phyloP scores from a whole-genome alignment of 1,284 basidiomycete species.

The Exobasidium rhododendri region DNA sequence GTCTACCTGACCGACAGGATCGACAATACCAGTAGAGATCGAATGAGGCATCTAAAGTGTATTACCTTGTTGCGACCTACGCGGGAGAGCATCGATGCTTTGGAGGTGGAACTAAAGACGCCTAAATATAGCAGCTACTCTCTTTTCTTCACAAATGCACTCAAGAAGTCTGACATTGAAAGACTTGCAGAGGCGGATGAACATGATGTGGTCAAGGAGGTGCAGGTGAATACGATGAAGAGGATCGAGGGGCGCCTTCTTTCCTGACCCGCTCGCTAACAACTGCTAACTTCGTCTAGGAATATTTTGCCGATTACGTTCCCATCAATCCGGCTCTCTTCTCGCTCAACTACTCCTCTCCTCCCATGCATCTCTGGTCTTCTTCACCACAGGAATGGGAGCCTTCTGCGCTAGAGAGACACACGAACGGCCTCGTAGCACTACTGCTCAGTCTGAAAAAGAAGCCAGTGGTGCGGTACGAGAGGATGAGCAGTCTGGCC shows the following conservation, averaged over 20 bases:
- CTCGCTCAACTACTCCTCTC: conserved; percentile 64
- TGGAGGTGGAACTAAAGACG: conserved; percentile 70
- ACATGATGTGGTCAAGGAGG: conserved; percentile 91
- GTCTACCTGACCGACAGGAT: conserved; percentile 97
- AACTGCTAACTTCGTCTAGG: conserved; percentile 10
- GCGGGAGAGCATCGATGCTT: conserved; percentile 73
- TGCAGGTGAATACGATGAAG: conserved; percentile 66
- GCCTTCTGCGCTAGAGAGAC: conserved; percentile 70
- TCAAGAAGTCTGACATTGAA: conserved; percentile 88
- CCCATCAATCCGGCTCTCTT: conserved; percentile 72
- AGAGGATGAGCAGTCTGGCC: conserved; percentile 86
- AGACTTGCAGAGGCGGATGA: conserved; percentile 89
- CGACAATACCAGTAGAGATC: conserved; percentile 64
- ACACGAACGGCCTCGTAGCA: conserved; percentile 78
- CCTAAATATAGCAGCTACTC: conserved; percentile 96
- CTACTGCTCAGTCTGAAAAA: conserved; percentile 92
- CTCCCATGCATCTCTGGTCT: conserved; percentile 64
- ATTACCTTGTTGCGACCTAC: conserved; percentile 84
- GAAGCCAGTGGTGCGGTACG: conserved; percentile 88
- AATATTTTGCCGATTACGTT: conserved; percentile 52
- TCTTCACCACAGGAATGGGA: conserved; percentile 57
- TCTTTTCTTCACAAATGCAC: conserved; percentile 76
- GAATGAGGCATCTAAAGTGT: conserved; percentile 93
- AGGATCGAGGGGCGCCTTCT: conserved; percentile 5
- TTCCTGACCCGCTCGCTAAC: conserved; percentile 13